Percentiles rank a stretch among this genome's conserved stretches.
Evolutionary conservation across 768 basidiomycete species (phyloP).

Genomic region (Macrolepiota albuminosa): DNA sequence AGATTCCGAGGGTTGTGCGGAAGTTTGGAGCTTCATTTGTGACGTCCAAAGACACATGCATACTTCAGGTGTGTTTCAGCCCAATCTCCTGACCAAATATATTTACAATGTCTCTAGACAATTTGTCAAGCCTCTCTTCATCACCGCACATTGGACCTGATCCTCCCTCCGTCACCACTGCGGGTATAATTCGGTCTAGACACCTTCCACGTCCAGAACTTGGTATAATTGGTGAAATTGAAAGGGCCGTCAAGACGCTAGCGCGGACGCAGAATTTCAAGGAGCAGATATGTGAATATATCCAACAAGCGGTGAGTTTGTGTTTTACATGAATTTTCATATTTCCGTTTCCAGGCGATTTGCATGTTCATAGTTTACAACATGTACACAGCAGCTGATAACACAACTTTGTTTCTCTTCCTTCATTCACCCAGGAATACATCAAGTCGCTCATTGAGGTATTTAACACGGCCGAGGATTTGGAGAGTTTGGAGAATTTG

Average conservation of each 20-base stretch:
- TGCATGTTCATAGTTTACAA: constrained; percentile 15
- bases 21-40: constrained; percentile 96
- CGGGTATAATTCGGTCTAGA: constrained; percentile 63
- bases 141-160: constrained; percentile 60
- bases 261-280: constrained; percentile 68
- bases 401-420: constrained; percentile 16
- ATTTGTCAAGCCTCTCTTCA: constrained; percentile 46
- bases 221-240: constrained; percentile 76
- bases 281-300: constrained; percentile 87
- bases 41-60: constrained; percentile 88
- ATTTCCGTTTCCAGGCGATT: constrained; percentile 7
- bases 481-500: constrained; percentile 86
- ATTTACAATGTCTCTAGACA: constrained; percentile 30
- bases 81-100: constrained; percentile 1
- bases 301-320: constrained; percentile 70
- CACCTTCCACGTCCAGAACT: constrained; percentile 73
- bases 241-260: constrained; percentile 70
- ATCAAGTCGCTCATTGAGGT: constrained; percentile 83
- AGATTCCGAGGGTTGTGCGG: constrained; percentile 89
- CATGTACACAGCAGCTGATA: constrained; percentile 21
- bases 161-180: constrained; percentile 50
- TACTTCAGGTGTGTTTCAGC: constrained; percentile 43
- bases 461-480: constrained; percentile 84
- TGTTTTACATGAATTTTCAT: constrained; percentile 3
- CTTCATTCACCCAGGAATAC: constrained; percentile 59